Evolutionary conservation across 2,329 filamentous ascomycete species (phyloP).

Genomic region (Colletotrichum higginsianum): DNA sequence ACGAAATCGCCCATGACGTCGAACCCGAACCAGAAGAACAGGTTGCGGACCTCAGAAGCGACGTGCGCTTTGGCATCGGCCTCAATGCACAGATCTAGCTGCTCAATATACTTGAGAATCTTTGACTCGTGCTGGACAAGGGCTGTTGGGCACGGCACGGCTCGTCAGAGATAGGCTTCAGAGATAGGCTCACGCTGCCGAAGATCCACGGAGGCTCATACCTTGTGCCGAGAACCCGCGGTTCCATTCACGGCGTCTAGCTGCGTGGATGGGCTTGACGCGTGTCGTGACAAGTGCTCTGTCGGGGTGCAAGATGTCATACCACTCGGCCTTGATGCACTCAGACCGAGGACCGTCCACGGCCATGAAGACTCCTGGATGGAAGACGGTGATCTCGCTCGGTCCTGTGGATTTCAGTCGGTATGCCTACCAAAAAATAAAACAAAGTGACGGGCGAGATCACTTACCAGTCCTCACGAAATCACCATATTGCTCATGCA

Average conservation of each 20-base stretch:
- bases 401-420: constrained; percentile 39
- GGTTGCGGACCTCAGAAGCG: constrained; percentile 42
- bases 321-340: constrained; percentile 48
- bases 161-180: constrained; percentile 26
- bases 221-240: constrained; percentile 44
- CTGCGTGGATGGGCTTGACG: constrained; percentile 44
- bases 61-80: constrained; percentile 37
- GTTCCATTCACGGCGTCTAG: constrained; percentile 46
- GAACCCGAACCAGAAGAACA: constrained; percentile 50
- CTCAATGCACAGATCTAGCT: constrained; percentile 44
- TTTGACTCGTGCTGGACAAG: constrained; percentile 41
- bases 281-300: constrained; percentile 44
- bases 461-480: constrained; percentile 47
- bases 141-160: constrained; percentile 33
- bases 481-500: constrained; percentile 46
- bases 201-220: constrained; percentile 30
- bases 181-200: not conserved
- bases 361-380: constrained; percentile 46
- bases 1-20: constrained; percentile 56
- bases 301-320: constrained; percentile 46
- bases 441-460: too few species aligned
- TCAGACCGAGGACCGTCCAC: constrained; percentile 46
- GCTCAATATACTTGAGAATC: constrained; percentile 42
- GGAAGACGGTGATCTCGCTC: constrained; percentile 47
- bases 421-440: not conserved